Evolutionary conservation across 805 yeast genomes (phyloP), one percentile per base, ranked within the genome.

Genomic region (Wickerhamomyces rabaulensis): DNA sequence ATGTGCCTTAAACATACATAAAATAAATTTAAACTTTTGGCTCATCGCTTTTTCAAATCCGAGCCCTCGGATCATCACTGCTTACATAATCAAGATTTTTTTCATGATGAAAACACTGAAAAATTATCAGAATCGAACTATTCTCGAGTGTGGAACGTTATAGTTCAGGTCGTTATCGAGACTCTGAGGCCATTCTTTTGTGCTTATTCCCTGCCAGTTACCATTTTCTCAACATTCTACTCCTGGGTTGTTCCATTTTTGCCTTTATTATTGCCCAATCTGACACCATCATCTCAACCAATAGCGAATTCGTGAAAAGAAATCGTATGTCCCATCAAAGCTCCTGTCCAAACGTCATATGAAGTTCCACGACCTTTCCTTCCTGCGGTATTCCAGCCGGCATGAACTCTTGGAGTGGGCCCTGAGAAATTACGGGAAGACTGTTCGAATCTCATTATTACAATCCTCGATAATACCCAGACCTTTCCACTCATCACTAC

Each of bases 381-480:
- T n/a, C 8, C 25, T n/a, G 39, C 9, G 39, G 20, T 19, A 20
- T 37, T 7, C n/a, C 4, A 22, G 26, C 19, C 17, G 39, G 33
- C 39, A 42, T 16, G 41, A 36, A 15, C 41, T 42, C n/a, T 7
- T 42, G 26, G 16, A 15, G 13, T 36, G 40, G 40, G 26, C 37
- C 5, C 4, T 17, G 15, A 36, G 12, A 15, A 36, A 37, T 17
- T 26, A 23, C 22, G 44, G 44, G 4, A 41, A 17, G 35, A 29
- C 15, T n/a, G 37, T 27, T 9, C 20, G 23, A 16, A 22, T 16
- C 13, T 29, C 20, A 13, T 9, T 33, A 9, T 22, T n/a, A 22
- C 27, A 23, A n/a, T 29, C 19, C 22, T n/a, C 29, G 5, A 17
- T 41, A 12, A 33, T 41, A 41, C 44, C 44, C 44, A 41, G 23